Conservation (phyloP, 1,284 basidiomycete species). For the Fomes fomentarius region DNA sequence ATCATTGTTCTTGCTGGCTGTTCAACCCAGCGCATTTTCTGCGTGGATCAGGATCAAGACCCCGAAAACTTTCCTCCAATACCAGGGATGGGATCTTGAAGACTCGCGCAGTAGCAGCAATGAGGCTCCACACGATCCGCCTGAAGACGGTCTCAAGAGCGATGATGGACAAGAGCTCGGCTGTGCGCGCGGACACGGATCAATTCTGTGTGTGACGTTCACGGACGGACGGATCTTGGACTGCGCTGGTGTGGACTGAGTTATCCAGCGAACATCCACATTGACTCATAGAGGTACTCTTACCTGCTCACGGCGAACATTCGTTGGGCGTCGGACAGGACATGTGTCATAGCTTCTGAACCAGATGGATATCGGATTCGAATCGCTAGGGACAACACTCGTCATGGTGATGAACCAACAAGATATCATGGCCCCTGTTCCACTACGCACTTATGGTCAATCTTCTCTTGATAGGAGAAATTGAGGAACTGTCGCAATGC, state of each 20-base stretch:
- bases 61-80: conserved; percentile 92
- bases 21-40: conserved; percentile 97
- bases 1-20: conserved; percentile 37
- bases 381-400: conserved; percentile 92
- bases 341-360: conserved; percentile 77
- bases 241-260: conserved; percentile 97
- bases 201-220: conserved; percentile 99
- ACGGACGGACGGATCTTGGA: conserved; percentile 99
- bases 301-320: conserved; percentile 9
- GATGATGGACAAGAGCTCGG: conserved; percentile 99
- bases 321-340: neutral
- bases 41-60: conserved; percentile 95
- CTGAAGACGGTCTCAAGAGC: conserved; percentile 99
- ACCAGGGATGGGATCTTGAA: conserved; percentile 96
- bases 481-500: conserved; percentile 97
- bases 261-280: conserved; percentile 99
- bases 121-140: conserved; percentile 95
- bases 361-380: conserved; percentile 99
- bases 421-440: conserved; percentile 96
- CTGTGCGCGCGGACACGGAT: conserved; percentile 96
- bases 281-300: conserved; percentile 90
- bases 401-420: conserved; percentile 99
- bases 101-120: conserved; percentile 95
- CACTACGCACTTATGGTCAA: conserved; percentile 93
- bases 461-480: conserved; percentile 97